phyloP scores from a whole-genome alignment of 768 basidiomycete species.

The Lentinula boryana region DNA sequence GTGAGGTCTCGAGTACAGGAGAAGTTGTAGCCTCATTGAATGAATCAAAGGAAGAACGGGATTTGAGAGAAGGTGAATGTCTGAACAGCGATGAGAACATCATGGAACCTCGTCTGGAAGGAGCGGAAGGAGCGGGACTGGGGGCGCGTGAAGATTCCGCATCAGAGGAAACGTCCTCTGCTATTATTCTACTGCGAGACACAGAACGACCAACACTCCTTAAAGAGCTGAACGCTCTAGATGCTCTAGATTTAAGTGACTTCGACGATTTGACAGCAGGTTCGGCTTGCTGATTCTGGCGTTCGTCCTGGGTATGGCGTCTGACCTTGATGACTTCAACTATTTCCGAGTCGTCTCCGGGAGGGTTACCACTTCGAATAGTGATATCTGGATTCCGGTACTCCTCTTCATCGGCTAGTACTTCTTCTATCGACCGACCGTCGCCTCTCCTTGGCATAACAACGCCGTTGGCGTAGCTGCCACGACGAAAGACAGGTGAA shows the following conservation, averaged over 20 bases:
- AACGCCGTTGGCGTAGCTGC: conserved; percentile 9
- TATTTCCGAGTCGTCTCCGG: conserved; percentile 46
- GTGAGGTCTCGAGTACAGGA: not conserved
- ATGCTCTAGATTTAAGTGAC: conserved; percentile 41
- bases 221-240: conserved; percentile 39
- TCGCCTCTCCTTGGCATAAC: conserved; percentile 19
- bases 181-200: conserved; percentile 22
- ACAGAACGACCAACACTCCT: conserved; percentile 31
- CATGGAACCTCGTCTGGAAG: conserved; percentile 30
- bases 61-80: not conserved
- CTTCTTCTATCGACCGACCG: conserved; percentile 23
- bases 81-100: conserved; percentile 6
- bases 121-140: conserved; percentile 29
- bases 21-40: not conserved
- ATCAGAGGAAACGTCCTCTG: conserved; percentile 25
- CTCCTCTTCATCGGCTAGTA: conserved; percentile 20
- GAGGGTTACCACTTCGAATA: conserved; percentile 12
- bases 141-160: conserved; percentile 21
- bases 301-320: conserved; percentile 21
- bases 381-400: conserved; percentile 13
- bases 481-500: conserved; percentile 17
- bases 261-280: conserved; percentile 26
- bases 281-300: not conserved
- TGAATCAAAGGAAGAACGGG: conserved; percentile 8
- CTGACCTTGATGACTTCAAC: conserved; percentile 57